Evolutionary conservation across 768 basidiomycete species (phyloP), one percentile per base, ranked within the genome.

Genomic region (Boletus tylopilopsis): DNA sequence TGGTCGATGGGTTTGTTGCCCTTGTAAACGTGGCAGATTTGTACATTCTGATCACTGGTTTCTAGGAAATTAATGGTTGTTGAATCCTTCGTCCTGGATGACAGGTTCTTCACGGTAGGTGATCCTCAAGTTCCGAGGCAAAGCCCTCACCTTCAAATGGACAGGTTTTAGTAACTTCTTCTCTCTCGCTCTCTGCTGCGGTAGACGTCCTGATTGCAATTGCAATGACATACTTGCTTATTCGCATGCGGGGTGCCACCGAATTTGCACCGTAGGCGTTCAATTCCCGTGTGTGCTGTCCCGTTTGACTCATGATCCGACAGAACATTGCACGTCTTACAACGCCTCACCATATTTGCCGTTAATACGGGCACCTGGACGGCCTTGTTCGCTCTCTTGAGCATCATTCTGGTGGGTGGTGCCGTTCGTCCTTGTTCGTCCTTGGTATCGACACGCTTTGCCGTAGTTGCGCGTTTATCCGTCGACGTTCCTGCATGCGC

Each of bases 311-410:
- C n/a, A n/a, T n/a, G 13, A 9, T 8, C 33, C 33, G 25, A 24
- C 18, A 50, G 22, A 54, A 18, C 13, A 9, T 8, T 18, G 18
- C 29, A 44, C 19, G 15, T 35, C 6, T 37, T 59, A n/a, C 50
- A 50, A 37, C 47, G 47, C 11, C 38, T 62, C 13, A 41, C 22
- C 3, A 23, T 62, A 6, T 59, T 52, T 19, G 33, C 50, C 0
- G 47, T 61, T 12, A 58, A 58, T 6, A 51, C 36, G 1, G 71
- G 78, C 0, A 73, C 80, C 15, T 76, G 75, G 15, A 71, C 79
- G 15, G 81, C 83, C 49, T 74, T 76, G 0, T 64, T 60, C 6
- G 67, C 73, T 7, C 11, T 49, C n/a, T 6, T 54, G 16, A 5
- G 29, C 2, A 4, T 32, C 10, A 42, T 50, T 22, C 18, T 57